phyloP scores from a whole-genome alignment of 352 stramenopile genomes.

The Phytopythium sindhum region DNA sequence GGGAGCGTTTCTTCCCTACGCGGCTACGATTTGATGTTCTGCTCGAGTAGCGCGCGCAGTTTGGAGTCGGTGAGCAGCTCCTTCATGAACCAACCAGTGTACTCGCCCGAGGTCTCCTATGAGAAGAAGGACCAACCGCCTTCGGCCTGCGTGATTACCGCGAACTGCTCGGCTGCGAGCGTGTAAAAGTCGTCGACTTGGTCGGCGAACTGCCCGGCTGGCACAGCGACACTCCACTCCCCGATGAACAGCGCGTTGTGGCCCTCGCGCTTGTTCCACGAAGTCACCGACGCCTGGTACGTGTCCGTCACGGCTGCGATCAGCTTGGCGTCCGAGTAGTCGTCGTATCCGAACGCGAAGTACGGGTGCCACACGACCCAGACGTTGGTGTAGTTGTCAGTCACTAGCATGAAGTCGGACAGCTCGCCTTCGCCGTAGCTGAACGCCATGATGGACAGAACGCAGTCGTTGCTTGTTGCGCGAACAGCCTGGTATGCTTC shows the following conservation, averaged over 20 bases:
- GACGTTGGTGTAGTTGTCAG: conserved; percentile 16
- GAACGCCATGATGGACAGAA: conserved; percentile 38
- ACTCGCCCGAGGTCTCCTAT: conserved; percentile 45
- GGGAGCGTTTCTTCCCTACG: background rate
- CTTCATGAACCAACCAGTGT: conserved; percentile 59
- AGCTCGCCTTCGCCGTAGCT: conserved; percentile 15
- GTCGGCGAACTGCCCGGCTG: conserved; percentile 42
- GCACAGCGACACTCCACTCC: conserved; percentile 52
- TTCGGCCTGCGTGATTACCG: conserved; percentile 42
- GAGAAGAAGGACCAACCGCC: conserved; percentile 69
- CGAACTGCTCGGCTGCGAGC: conserved; percentile 45
- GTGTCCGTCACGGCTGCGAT: conserved; percentile 32
- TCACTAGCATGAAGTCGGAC: conserved; percentile 12
- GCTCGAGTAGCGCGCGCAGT: background rate
- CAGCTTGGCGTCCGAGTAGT: conserved; percentile 25
- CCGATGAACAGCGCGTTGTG: conserved; percentile 54
- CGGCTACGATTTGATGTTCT: background rate
- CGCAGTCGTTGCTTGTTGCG: conserved; percentile 49
- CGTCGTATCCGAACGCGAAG: conserved; percentile 34
- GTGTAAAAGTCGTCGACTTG: conserved; percentile 37
- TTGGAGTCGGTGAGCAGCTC: conserved; percentile 41
- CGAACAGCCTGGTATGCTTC: conserved; percentile 65
- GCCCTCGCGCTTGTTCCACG: conserved; percentile 27
- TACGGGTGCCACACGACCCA: conserved; percentile 46
- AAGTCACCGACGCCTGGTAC: conserved; percentile 23